Percentiles rank a stretch among this genome's conserved stretches.
Evolutionary conservation across 129 eudicot genomes (phyloP).

Genomic region (Logfia minima): DNA sequence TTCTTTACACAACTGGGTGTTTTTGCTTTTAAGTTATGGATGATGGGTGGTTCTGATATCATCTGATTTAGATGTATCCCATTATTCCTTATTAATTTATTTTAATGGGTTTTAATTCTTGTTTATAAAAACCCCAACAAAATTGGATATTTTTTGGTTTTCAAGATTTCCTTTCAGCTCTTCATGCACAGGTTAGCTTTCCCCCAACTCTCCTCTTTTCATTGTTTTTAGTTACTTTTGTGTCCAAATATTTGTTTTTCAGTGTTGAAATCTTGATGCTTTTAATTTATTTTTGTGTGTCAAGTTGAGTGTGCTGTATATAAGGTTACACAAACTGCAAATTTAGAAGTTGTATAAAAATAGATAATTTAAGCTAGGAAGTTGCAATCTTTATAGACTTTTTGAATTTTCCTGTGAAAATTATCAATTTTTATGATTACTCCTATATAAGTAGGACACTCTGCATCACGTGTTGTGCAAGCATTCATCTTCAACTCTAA

Average conservation of each 20-base stretch:
- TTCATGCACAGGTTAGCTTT: conserved; percentile 39
- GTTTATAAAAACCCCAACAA: conserved; percentile 38
- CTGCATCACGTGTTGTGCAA: conserved; percentile 16
- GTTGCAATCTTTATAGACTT: background rate
- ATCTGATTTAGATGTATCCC: conserved; percentile 4
- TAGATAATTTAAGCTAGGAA: background rate
- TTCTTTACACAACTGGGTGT: conserved; percentile 39
- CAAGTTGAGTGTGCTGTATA: background rate
- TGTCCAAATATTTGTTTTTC: conserved; percentile 15
- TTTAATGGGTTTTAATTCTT: conserved; percentile 31
- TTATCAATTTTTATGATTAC: conserved; percentile 2
- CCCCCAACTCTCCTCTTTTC: background rate
- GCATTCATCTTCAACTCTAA: conserved; percentile 7
- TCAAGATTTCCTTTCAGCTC: conserved; percentile 26
- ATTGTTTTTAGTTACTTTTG: background rate
- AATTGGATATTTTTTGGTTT: conserved; percentile 35
- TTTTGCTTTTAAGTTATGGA: conserved; percentile 42
- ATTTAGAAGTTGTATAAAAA: background rate
- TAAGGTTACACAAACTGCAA: background rate
- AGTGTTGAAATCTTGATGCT: background rate
- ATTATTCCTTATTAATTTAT: conserved; percentile 7
- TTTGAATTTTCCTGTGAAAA: background rate
- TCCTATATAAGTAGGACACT: background rate
- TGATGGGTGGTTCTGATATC: conserved; percentile 31
- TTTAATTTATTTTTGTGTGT: conserved; percentile 12